Conservation (phyloP, 2,329 filamentous ascomycete species). For the Plenodomus tracheiphilus region DNA sequence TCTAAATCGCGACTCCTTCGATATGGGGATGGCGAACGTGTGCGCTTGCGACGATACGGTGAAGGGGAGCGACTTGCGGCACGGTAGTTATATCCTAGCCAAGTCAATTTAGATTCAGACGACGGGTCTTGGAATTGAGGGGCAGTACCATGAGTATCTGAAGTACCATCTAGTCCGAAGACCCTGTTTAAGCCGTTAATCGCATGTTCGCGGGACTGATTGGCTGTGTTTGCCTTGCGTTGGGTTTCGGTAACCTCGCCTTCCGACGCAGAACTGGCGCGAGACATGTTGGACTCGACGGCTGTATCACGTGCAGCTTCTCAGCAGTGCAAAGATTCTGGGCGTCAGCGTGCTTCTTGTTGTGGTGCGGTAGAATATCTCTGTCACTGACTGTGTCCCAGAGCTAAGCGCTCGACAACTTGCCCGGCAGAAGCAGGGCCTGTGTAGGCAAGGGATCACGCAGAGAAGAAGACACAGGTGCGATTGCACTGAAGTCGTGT, state of each 20-base stretch:
- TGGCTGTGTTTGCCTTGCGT: constrained; percentile 42
- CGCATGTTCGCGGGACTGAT: constrained; percentile 30
- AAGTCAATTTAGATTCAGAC: constrained; percentile 3
- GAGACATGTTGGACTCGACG: constrained; percentile 27
- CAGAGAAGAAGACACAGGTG: constrained; percentile 21
- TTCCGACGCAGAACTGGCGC: constrained; percentile 33
- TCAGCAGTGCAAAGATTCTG: constrained; percentile 14
- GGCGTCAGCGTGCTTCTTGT: constrained; percentile 39
- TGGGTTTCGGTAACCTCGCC: constrained; percentile 32
- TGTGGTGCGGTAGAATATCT: constrained; percentile 30
- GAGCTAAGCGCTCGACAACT: constrained; percentile 26
- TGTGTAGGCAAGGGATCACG: constrained; percentile 29
- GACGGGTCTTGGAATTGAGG: background rate
- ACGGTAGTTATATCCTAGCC: constrained; percentile 20
- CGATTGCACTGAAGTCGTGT: constrained; percentile 10
- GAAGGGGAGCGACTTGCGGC: constrained; percentile 36
- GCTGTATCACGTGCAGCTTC: constrained; percentile 7
- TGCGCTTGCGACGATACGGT: constrained; percentile 30
- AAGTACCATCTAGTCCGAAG: constrained; percentile 33
- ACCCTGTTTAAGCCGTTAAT: constrained; percentile 42
- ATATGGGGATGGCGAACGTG: constrained; percentile 33
- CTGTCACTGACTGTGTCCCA: constrained; percentile 44
- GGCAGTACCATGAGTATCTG: constrained; percentile 24
- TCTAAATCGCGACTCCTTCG: constrained; percentile 24
- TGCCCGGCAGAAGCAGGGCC: constrained; percentile 22